Conservation (phyloP, 805 yeast species). For the Maudiozyma bulderi region DNA sequence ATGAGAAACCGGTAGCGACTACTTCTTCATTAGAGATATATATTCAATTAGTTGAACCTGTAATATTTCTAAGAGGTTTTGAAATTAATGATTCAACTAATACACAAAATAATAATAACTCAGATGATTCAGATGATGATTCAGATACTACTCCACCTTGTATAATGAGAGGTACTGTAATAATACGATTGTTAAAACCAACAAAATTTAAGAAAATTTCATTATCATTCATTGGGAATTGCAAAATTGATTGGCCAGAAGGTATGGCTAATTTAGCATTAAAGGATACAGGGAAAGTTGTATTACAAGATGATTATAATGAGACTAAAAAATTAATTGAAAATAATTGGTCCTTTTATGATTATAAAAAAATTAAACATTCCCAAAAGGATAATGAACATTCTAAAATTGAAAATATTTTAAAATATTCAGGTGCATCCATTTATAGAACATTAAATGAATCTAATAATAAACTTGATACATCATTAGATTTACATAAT, state of each 20-base stretch:
- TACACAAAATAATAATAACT: background rate
- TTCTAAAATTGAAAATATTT: background rate
- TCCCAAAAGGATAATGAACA: background rate
- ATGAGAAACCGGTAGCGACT: slow-evolving; percentile 41
- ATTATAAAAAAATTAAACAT: background rate
- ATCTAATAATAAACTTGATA: background rate
- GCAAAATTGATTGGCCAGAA: slow-evolving; percentile 91
- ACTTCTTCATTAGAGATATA: slow-evolving; percentile 56
- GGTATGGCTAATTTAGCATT: slow-evolving; percentile 78
- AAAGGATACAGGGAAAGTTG: slow-evolving; percentile 9
- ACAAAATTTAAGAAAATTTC: slow-evolving; percentile 54
- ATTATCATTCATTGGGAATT: slow-evolving; percentile 52
- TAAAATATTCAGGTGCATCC: slow-evolving; percentile 6
- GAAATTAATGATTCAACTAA: slow-evolving; percentile 29
- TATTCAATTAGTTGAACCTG: slow-evolving; percentile 67
- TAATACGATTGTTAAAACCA: slow-evolving; percentile 57
- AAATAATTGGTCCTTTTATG: slow-evolving; percentile 86
- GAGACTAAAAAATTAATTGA: slow-evolving; percentile 56
- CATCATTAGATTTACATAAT: background rate
- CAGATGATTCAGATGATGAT: background rate
- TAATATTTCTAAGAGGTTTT: slow-evolving; percentile 73
- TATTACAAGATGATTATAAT: slow-evolving; percentile 38
- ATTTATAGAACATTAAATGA: slow-evolving; percentile 3
- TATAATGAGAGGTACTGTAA: slow-evolving; percentile 65
- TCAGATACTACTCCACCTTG: slow-evolving; percentile 2